These are phyloP conservation scores for Boletus pseudo-olivaceus DNA, from an alignment of 768 basidiomycete species.

Conservation along the genomic window DNA sequence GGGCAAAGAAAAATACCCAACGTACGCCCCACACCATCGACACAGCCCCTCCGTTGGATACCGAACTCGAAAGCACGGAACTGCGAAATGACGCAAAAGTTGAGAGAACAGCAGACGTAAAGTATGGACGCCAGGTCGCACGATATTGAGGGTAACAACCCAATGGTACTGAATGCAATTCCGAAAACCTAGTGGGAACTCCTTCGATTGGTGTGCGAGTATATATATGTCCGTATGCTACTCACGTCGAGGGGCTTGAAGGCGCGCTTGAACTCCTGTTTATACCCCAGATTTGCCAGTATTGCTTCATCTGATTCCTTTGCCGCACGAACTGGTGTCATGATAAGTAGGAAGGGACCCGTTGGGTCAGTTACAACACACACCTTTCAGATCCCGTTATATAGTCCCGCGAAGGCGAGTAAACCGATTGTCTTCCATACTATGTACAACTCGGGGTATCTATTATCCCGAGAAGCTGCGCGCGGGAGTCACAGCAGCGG, in stretches of 20 bases:
- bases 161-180: conserved; percentile 65
- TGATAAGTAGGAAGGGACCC: background rate
- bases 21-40: conserved; percentile 43
- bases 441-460: background rate
- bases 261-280: conserved; percentile 33
- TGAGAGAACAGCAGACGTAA: background rate
- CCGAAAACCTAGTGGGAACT: conserved; percentile 53
- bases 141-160: conserved; percentile 61
- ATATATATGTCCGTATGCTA: background rate
- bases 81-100: conserved; percentile 27
- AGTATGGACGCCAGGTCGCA: conserved; percentile 29
- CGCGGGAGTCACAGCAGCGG: background rate
- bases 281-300: conserved; percentile 30
- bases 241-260: conserved; percentile 30
- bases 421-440: background rate
- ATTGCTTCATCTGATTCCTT: conserved; percentile 25
- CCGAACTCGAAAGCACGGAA: conserved; percentile 40
- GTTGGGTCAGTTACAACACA: background rate
- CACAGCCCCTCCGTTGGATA: conserved; percentile 45
- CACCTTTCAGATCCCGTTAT: background rate
- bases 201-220: background rate
- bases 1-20: background rate
- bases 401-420: background rate
- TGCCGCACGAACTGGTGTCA: background rate
- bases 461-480: background rate